phyloP scores from a whole-genome alignment of 2,329 filamentous ascomycete genomes.

The Exophiala xenobiotica region DNA sequence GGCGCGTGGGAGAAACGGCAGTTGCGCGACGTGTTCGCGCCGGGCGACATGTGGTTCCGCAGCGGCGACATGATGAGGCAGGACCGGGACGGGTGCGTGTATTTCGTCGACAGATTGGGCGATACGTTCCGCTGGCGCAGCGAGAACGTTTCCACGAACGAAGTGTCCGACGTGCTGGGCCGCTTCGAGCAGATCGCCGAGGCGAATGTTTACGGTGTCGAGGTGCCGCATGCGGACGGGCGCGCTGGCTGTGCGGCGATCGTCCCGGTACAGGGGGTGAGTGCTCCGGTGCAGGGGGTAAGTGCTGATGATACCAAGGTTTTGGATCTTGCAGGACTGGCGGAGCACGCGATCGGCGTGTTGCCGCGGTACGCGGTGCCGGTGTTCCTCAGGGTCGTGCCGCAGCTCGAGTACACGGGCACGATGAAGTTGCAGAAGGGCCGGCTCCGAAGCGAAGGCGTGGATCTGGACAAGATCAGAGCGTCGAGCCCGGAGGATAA shows the following conservation, averaged over 20 bases:
- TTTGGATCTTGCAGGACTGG: constrained; percentile 62
- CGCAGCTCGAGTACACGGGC: constrained; percentile 61
- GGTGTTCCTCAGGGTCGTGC: constrained; percentile 66
- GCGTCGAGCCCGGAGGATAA: constrained; percentile 18
- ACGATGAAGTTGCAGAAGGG: constrained; percentile 82
- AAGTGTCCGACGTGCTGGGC: constrained; percentile 73
- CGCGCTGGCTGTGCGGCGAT: constrained; percentile 76
- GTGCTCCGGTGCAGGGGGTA: constrained; percentile 38
- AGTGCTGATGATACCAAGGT: constrained; percentile 40
- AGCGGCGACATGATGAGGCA: constrained; percentile 76
- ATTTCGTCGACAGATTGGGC: constrained; percentile 69
- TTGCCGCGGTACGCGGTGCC: constrained; percentile 75
- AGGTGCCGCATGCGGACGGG: constrained; percentile 76
- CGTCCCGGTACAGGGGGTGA: constrained; percentile 41
- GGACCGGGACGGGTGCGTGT: constrained; percentile 69
- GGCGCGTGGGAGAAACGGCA: constrained; percentile 71
- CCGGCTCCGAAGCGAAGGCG: constrained; percentile 48
- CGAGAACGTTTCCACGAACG: constrained; percentile 78
- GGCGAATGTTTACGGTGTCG: constrained; percentile 82
- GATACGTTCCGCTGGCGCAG: constrained; percentile 63
- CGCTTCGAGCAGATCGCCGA: constrained; percentile 66
- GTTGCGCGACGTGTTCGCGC: constrained; percentile 67
- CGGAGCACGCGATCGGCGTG: constrained; percentile 57
- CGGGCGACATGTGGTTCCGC: constrained; percentile 81
- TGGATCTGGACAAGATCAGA: constrained; percentile 27